These are phyloP conservation scores for Colletotrichum tabaci DNA, from an alignment of 2,329 filamentous ascomycete genomes.

Conservation along the genomic window DNA sequence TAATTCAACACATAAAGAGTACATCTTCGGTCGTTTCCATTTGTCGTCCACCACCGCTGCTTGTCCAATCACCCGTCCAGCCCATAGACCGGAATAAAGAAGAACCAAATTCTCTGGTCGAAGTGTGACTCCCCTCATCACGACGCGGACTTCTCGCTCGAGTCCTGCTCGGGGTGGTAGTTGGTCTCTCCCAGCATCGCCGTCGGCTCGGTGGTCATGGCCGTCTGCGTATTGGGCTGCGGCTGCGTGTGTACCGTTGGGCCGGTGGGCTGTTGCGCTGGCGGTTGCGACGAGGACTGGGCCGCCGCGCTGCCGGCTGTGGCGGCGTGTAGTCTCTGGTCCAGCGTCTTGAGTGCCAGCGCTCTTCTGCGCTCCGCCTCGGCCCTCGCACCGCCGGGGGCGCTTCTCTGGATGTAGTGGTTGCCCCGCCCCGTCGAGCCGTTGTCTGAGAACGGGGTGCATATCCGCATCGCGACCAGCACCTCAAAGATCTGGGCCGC, in stretches of 20 bases:
- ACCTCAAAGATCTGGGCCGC: constrained; percentile 81
- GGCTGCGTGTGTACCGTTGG: constrained; percentile 72
- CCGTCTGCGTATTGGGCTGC: constrained; percentile 68
- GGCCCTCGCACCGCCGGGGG: constrained; percentile 81
- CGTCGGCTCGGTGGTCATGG: constrained; percentile 69
- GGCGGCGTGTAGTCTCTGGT: constrained; percentile 92
- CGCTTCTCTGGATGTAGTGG: constrained; percentile 68
- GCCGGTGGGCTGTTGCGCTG: constrained; percentile 59
- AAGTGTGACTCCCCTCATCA: constrained; percentile 42
- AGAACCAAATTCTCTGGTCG: constrained; percentile 14
- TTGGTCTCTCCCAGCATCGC: constrained; percentile 78
- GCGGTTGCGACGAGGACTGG: constrained; percentile 55
- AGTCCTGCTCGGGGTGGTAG: constrained; percentile 76
- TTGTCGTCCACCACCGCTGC: not conserved
- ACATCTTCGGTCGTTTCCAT: constrained; percentile 18
- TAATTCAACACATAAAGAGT: constrained; percentile 32
- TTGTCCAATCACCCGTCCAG: constrained; percentile 14
- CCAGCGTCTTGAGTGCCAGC: constrained; percentile 89
- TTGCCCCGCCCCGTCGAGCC: constrained; percentile 80
- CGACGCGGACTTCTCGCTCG: constrained; percentile 50
- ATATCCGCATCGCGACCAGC: constrained; percentile 82
- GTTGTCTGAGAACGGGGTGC: constrained; percentile 88
- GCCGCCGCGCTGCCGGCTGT: constrained; percentile 66
- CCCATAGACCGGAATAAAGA: not conserved
- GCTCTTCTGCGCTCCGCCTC: constrained; percentile 93